phyloP scores from a whole-genome alignment of 495 filamentous ascomycete genomes.

The Penicillium cosmopolitanum region DNA sequence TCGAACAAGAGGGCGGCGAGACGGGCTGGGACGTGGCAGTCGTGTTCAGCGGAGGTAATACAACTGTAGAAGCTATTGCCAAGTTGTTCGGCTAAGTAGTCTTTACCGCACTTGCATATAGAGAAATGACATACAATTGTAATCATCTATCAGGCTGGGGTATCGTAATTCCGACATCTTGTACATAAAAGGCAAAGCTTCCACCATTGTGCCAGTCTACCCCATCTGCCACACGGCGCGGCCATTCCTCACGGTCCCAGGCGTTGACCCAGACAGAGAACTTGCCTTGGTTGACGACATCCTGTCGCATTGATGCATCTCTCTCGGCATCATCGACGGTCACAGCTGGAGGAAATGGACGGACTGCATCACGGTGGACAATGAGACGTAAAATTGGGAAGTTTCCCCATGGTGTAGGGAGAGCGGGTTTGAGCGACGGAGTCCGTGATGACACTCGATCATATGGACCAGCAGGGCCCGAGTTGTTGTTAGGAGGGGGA shows the following conservation, averaged over 20 bases:
- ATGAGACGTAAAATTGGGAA: constrained; percentile 52
- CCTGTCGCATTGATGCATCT: constrained; percentile 52
- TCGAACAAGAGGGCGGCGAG: constrained; percentile 70
- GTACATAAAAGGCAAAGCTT: constrained; percentile 35
- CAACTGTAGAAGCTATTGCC: constrained; percentile 73
- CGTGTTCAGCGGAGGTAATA: constrained; percentile 90
- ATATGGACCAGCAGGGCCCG: constrained; percentile 43
- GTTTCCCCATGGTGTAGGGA: constrained; percentile 51
- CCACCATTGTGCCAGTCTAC: constrained; percentile 35
- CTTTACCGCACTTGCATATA: background rate
- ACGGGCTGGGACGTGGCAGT: constrained; percentile 86
- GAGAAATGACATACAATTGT: background rate
- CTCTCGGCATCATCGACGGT: constrained; percentile 58
- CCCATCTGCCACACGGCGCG: constrained; percentile 36
- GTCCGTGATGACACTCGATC: constrained; percentile 39
- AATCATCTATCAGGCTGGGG: background rate
- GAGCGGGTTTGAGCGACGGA: constrained; percentile 42
- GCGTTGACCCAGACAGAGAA: constrained; percentile 52
- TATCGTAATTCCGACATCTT: constrained; percentile 26
- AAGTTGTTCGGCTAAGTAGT: constrained; percentile 38
- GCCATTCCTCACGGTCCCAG: constrained; percentile 51
- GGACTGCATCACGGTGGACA: constrained; percentile 46
- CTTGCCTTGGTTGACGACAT: constrained; percentile 40
- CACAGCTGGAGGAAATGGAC: constrained; percentile 56
- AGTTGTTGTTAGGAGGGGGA: constrained; percentile 23